A percentile compares a stretch with the other conserved stretches of the same genome.
phyloP scores from a whole-genome alignment of 2,329 filamentous ascomycete species.

The Fusarium sp. region DNA sequence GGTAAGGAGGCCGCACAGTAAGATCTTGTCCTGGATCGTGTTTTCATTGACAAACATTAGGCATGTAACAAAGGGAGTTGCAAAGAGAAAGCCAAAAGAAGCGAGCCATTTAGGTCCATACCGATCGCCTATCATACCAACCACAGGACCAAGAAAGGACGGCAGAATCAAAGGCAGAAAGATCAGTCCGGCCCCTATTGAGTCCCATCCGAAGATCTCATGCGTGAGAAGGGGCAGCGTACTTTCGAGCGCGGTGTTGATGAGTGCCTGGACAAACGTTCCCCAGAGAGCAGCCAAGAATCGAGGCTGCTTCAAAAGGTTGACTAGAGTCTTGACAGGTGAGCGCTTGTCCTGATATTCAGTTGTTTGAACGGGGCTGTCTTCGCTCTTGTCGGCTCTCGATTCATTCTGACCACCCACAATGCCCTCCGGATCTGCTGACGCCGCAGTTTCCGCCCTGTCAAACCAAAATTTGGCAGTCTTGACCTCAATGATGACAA shows the following conservation, averaged over 20 bases:
- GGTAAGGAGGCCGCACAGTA: conserved; percentile 49
- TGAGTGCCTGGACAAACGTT: conserved; percentile 49
- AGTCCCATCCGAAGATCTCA: conserved; percentile 48
- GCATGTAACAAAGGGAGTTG: conserved; percentile 50
- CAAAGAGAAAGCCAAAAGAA: conserved; percentile 48
- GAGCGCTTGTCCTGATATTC: conserved; percentile 14
- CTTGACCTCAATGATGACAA: conserved; percentile 50
- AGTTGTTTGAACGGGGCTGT: not conserved
- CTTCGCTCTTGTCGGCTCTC: not conserved
- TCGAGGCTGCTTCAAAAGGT: conserved; percentile 47
- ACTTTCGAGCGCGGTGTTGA: conserved; percentile 50
- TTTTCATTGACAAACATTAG: conserved; percentile 49
- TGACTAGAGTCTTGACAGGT: conserved; percentile 41
- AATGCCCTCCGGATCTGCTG: conserved; percentile 2
- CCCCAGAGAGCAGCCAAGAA: conserved; percentile 50
- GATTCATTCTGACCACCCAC: not conserved
- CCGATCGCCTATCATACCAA: conserved; percentile 49
- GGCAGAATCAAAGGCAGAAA: conserved; percentile 51
- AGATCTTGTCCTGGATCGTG: conserved; percentile 45
- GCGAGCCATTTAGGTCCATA: conserved; percentile 52
- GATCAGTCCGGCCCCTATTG: conserved; percentile 50
- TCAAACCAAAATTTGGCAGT: conserved; percentile 47
- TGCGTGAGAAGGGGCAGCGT: conserved; percentile 49
- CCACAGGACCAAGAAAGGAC: conserved; percentile 47
- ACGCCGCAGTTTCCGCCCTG: not conserved